Percentiles rank a stretch among this genome's conserved stretches.
phyloP scores from a whole-genome alignment of 345 rosid genomes.

The Hibiscus trionum region DNA sequence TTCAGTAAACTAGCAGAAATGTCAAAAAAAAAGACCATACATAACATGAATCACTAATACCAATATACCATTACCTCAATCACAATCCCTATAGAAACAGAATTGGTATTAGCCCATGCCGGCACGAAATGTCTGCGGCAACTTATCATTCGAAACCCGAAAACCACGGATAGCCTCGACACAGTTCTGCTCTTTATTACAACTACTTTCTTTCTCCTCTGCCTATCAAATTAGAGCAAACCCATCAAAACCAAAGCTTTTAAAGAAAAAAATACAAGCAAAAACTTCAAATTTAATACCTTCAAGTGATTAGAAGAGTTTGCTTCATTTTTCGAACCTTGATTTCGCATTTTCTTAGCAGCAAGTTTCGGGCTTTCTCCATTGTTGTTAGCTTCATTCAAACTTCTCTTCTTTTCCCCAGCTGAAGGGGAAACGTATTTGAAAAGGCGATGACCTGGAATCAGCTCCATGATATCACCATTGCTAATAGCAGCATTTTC shows the following conservation, averaged over 20 bases:
- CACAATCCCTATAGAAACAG: conserved; percentile 76
- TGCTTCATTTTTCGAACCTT: conserved; percentile 18
- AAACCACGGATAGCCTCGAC: conserved; percentile 50
- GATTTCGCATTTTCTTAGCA: conserved; percentile 41
- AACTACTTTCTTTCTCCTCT: conserved; percentile 6
- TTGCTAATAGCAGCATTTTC: conserved; percentile 33
- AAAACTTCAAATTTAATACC: conserved; percentile 1
- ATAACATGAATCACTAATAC: not conserved
- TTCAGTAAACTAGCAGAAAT: not conserved
- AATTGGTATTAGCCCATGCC: conserved; percentile 75
- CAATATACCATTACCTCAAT: conserved; percentile 43
- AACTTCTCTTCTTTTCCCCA: conserved; percentile 25
- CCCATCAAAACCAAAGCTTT: not conserved
- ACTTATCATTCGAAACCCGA: conserved; percentile 32
- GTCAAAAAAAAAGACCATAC: not conserved
- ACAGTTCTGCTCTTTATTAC: not conserved
- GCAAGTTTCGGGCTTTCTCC: conserved; percentile 15
- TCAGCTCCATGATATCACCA: conserved; percentile 68
- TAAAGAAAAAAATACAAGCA: not conserved
- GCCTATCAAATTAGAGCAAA: conserved; percentile 27
- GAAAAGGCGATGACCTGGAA: conserved; percentile 74
- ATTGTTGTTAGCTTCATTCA: conserved; percentile 1
- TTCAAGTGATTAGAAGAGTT: not conserved
- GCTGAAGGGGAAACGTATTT: conserved; percentile 32
- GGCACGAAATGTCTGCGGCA: conserved; percentile 60